Conservation (phyloP, 192 early-diverging fungal species). For the Allomyces javanicus region DNA sequence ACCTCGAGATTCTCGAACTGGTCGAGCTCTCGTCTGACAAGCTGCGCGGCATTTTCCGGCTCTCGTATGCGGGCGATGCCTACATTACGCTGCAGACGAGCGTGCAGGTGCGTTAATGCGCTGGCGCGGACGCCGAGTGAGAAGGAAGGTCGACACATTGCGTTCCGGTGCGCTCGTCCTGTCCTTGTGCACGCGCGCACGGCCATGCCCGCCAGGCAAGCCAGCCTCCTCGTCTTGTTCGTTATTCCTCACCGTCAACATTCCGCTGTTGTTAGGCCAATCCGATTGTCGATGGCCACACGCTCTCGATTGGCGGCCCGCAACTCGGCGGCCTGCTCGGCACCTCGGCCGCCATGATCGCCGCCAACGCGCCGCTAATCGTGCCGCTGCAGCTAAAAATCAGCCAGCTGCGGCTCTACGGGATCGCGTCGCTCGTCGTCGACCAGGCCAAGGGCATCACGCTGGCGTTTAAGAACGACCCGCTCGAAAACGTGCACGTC, state of each 20-base stretch:
- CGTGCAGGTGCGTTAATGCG: constrained; percentile 49
- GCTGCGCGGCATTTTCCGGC: constrained; percentile 88
- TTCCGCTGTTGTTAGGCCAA: no score
- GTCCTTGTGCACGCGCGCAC: no score
- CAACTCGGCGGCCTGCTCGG: no score
- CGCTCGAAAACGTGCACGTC: constrained; percentile 78
- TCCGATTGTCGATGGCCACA: no score
- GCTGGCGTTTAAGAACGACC: constrained; percentile 93
- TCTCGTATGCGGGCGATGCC: constrained; percentile 85
- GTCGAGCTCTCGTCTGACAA: constrained; percentile 83
- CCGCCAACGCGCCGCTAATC: constrained; percentile 79
- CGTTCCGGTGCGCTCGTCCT: no score
- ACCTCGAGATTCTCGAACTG: constrained; percentile 94
- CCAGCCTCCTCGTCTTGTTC: no score
- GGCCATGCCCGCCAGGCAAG: no score
- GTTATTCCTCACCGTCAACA: no score
- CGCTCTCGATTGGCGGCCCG: no score
- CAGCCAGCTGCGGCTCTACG: constrained; percentile 65
- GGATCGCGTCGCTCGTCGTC: constrained; percentile 83
- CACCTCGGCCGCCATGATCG: constrained; percentile 29
- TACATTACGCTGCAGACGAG: constrained; percentile 75
- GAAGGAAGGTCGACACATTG: no score
- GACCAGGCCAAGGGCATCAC: constrained; percentile 87
- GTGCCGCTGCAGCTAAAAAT: constrained; percentile 92
- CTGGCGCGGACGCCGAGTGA: no score